Evolutionary conservation across 352 stramenopile genomes (phyloP), one percentile per base, ranked within the genome.

Genomic region (Phytophthora tentaculata): DNA sequence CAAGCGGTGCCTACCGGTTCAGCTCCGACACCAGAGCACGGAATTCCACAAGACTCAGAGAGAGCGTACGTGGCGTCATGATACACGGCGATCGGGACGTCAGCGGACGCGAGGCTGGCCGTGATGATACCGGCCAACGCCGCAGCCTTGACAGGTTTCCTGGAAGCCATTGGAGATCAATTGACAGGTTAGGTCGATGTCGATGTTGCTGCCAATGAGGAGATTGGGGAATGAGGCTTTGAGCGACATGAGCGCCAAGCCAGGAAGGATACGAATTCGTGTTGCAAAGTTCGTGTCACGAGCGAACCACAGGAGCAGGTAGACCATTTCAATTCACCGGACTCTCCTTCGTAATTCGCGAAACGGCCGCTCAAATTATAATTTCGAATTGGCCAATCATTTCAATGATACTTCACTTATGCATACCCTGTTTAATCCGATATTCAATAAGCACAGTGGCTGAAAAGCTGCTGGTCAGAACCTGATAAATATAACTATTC

Each of bases 21-120:
- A 10, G 17, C 47, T 28, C 43, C 20, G 16, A 19, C 24, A 51
- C 57, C 47, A 12, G 57, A 51, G 32, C 57, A 64, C 20, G 51
- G 41, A 37, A 17, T 13, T 3, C 56, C 56, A 56, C 56, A 51
- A 10, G 41, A 55, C 26, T 26, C 28, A 37, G 49, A 39, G 4
- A 55, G 26, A 5, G 32, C 3, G 45, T 64, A 64, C 0, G 45
- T 64, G 17, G 56, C 56, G 23, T 63, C 56, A 22, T 35, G 19
- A 7, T 47, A 16, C 19, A 63, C 56, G 14, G 28, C 22, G 5
- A 63, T 37, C 5, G n/a, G 29, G 12, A 55, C 26, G 13, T 63
- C 28, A 24, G 56, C 56, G 32, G 28, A 37, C 16, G 28, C 44
- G 19, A 55, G 56, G 3, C 26, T 39, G 14, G 47, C 22, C 12